A percentile compares a stretch with the other conserved stretches of the same genome.
Evolutionary conservation across 1,139 yeast genomes (phyloP).

Genomic region (Magnusiomyces fungicola): DNA sequence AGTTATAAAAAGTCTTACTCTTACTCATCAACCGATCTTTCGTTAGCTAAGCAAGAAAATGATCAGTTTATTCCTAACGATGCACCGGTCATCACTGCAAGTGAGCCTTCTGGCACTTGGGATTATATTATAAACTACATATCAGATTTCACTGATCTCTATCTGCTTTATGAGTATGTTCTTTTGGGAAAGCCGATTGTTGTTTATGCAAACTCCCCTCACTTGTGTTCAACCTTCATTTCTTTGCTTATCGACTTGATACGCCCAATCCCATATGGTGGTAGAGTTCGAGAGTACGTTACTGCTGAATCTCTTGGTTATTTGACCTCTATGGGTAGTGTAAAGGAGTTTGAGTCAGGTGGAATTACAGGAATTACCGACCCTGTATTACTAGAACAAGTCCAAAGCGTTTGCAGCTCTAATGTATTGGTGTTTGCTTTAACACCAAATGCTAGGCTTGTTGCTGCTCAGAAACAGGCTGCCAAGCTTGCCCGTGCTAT

Average conservation of each 20-base stretch:
- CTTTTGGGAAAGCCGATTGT: slow-evolving; percentile 22
- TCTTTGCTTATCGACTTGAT: slow-evolving; percentile 22
- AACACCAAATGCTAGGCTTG: slow-evolving; percentile 4
- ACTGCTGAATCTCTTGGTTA: slow-evolving; percentile 13
- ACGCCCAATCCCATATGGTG: slow-evolving; percentile 22
- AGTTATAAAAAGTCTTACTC: background rate
- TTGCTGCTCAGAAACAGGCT: slow-evolving; percentile 3
- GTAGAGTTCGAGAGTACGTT: slow-evolving; percentile 24
- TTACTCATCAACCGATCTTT: background rate
- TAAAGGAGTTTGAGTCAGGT: slow-evolving; percentile 12
- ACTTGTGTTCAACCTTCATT: slow-evolving; percentile 25
- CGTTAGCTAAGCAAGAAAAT: background rate
- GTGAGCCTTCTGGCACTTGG: slow-evolving; percentile 23
- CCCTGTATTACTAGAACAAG: slow-evolving; percentile 21
- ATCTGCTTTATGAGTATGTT: slow-evolving; percentile 25
- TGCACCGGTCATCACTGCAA: slow-evolving; percentile 15
- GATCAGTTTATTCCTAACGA: slow-evolving; percentile 1
- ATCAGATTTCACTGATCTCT: slow-evolving; percentile 21
- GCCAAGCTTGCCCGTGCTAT: background rate
- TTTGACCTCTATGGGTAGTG: slow-evolving; percentile 16
- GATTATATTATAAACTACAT: slow-evolving; percentile 17
- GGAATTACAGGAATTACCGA: slow-evolving; percentile 27
- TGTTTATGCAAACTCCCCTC: slow-evolving; percentile 24
- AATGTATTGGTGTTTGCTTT: slow-evolving; percentile 10
- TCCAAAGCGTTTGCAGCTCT: slow-evolving; percentile 1